Conservation (phyloP, 768 basidiomycete species). For the Candolleomyces aberdarensis region DNA sequence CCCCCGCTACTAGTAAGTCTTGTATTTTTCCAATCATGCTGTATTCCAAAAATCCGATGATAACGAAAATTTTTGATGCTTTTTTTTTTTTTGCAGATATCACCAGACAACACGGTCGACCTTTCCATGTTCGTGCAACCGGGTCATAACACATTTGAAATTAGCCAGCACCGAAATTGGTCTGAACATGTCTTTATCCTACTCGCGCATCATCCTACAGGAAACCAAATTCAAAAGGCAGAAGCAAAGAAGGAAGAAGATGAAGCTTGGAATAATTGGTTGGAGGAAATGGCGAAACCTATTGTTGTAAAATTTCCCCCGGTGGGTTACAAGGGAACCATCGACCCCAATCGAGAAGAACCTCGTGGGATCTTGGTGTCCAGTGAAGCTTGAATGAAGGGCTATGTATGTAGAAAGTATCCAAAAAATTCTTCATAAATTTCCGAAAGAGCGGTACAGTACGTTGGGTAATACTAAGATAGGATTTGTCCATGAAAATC, state of each 20-base stretch:
- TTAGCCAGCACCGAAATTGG: conserved; percentile 42
- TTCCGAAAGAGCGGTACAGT: neutral
- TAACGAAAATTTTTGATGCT: no score
- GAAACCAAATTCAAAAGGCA: conserved; percentile 37
- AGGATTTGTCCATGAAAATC: neutral
- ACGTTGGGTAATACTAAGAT: neutral
- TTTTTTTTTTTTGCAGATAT: conserved; percentile 30
- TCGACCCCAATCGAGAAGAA: no score
- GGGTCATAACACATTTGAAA: conserved; percentile 42
- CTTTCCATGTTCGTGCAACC: conserved; percentile 40
- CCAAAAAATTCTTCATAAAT: neutral
- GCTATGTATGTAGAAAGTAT: neutral
- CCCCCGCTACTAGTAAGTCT: conserved; percentile 38
- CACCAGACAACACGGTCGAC: conserved; percentile 48
- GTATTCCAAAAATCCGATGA: neutral
- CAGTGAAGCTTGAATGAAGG: neutral
- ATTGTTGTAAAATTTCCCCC: conserved; percentile 19
- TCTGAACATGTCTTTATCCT: conserved; percentile 45
- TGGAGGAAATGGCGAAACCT: conserved; percentile 29
- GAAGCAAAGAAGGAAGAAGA: conserved; percentile 27
- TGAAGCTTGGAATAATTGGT: conserved; percentile 40
- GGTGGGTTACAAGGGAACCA: no score
- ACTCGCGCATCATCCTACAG: conserved; percentile 48
- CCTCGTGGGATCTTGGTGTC: neutral
- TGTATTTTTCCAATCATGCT: neutral